Evolutionary conservation across 352 stramenopile species (phyloP).

Genomic region (Pythium vanterpoolii): DNA sequence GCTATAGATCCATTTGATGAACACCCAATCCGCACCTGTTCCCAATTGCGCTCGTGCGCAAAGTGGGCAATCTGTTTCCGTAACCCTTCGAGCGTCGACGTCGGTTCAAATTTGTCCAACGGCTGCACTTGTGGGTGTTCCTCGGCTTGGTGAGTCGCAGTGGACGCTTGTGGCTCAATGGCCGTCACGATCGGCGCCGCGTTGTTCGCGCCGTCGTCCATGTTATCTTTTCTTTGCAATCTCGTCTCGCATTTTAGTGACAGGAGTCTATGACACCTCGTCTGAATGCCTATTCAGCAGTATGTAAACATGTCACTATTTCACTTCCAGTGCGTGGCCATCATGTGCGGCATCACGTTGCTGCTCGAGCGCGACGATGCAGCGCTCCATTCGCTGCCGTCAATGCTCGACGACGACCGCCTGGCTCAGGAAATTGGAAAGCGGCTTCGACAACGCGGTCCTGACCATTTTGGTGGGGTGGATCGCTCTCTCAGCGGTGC

Average conservation of each 20-base stretch:
- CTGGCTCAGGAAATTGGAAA: slow-evolving; percentile 17
- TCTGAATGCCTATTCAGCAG: neutral
- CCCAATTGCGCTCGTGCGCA: slow-evolving; percentile 29
- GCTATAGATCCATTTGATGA: neutral
- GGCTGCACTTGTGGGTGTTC: neutral
- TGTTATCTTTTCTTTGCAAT: neutral
- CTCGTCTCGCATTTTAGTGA: neutral
- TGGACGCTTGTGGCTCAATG: neutral
- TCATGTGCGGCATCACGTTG: slow-evolving; percentile 38
- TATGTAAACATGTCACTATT: slow-evolving; percentile 10
- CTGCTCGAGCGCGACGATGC: slow-evolving; percentile 19
- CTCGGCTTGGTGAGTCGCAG: neutral
- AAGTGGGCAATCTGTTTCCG: slow-evolving; percentile 25
- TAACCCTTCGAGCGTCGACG: slow-evolving; percentile 26
- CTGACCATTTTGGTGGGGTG: slow-evolving; percentile 25
- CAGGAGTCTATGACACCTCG: neutral
- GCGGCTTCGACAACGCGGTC: slow-evolving; percentile 27
- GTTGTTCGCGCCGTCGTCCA: slow-evolving; percentile 4
- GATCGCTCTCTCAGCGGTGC: neutral
- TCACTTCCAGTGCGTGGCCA: neutral
- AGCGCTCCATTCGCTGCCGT: neutral
- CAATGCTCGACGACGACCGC: neutral
- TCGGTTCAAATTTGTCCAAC: slow-evolving; percentile 14
- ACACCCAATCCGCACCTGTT: slow-evolving; percentile 3
- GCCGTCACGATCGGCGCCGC: neutral